phyloP scores from a whole-genome alignment of 2,329 filamentous ascomycete species.

The Colletotrichum spinosum region DNA sequence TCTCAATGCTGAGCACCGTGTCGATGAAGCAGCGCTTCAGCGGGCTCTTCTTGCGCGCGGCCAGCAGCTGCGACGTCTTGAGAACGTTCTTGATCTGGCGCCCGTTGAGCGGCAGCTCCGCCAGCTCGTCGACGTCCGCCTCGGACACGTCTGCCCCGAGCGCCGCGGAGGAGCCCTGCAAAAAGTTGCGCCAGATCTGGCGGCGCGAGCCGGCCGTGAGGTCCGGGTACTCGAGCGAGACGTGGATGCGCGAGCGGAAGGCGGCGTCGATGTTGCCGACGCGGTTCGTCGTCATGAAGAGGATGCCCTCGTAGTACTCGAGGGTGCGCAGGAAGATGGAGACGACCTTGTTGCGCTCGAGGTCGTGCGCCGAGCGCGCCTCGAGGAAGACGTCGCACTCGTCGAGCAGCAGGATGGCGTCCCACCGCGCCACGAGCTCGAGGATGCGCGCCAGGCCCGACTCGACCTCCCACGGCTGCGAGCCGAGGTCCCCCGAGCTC shows the following conservation, averaged over 20 bases:
- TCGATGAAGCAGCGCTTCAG: slow-evolving; percentile 36
- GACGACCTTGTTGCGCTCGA: slow-evolving; percentile 48
- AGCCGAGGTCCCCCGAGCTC: slow-evolving; percentile 77
- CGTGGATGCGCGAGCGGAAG: slow-evolving; percentile 61
- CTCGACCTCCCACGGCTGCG: slow-evolving; percentile 73
- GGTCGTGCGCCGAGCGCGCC: slow-evolving; percentile 48
- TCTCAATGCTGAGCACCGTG: slow-evolving; percentile 32
- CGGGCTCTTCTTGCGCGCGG: slow-evolving; percentile 51
- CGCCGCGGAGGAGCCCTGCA: slow-evolving; percentile 44
- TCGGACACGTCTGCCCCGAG: slow-evolving; percentile 43
- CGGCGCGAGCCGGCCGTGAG: slow-evolving; percentile 51
- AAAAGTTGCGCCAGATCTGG: slow-evolving; percentile 54
- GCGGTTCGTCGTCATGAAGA: slow-evolving; percentile 63
- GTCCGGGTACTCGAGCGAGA: slow-evolving; percentile 59
- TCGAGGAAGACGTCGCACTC: slow-evolving; percentile 59
- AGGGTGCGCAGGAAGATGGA: slow-evolving; percentile 56
- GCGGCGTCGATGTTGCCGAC: slow-evolving; percentile 58
- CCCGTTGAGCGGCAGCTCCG: slow-evolving; percentile 56
- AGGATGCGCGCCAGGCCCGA: slow-evolving; percentile 64
- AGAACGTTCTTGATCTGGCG: slow-evolving; percentile 62
- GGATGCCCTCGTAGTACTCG: slow-evolving; percentile 61
- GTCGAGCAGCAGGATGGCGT: slow-evolving; percentile 53
- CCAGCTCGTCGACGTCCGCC: slow-evolving; percentile 48
- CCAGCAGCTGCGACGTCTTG: slow-evolving; percentile 57
- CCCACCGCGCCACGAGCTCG: slow-evolving; percentile 72